Percentiles rank a stretch among this genome's conserved stretches.
These are phyloP conservation scores for Plantago major DNA, from an alignment of 257 asterid species.

Conservation along the genomic window DNA sequence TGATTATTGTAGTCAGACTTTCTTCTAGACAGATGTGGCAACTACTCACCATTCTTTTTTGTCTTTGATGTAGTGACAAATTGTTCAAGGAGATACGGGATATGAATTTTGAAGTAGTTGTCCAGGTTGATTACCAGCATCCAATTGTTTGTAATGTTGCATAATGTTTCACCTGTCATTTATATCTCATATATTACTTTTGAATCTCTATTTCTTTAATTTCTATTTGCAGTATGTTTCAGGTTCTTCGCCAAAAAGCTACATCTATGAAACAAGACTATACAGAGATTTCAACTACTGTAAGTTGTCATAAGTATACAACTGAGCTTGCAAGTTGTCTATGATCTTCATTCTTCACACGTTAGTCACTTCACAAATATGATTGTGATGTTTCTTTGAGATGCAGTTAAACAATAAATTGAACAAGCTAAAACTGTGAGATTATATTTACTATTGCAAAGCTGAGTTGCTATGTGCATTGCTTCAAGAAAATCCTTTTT, in stretches of 20 bases:
- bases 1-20: no score
- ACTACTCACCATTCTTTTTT: constrained; percentile 14
- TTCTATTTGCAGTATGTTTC: constrained; percentile 47
- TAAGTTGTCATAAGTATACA: constrained; percentile 35
- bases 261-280: constrained; percentile 98
- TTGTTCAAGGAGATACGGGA: constrained; percentile 95
- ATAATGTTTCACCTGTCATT: constrained; percentile 8
- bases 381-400: constrained; percentile 1
- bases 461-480: background rate
- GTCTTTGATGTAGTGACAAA: constrained; percentile 69
- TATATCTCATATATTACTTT: constrained; percentile 5
- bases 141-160: constrained; percentile 12
- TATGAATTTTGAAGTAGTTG: constrained; percentile 93
- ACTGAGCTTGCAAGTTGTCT: constrained; percentile 22
- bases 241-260: constrained; percentile 98
- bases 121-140: constrained; percentile 66
- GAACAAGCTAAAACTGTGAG: constrained; percentile 15
- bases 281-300: constrained; percentile 79
- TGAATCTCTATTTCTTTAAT: constrained; percentile 37
- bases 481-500: background rate
- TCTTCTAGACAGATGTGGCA: background rate
- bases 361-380: background rate
- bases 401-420: background rate
- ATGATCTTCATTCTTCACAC: constrained; percentile 6
- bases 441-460: constrained; percentile 2